A percentile compares a stretch with the other conserved stretches of the same genome.
Evolutionary conservation across 164 flowering plant species (phyloP).

Genomic region (Euptelea pleiosperma): DNA sequence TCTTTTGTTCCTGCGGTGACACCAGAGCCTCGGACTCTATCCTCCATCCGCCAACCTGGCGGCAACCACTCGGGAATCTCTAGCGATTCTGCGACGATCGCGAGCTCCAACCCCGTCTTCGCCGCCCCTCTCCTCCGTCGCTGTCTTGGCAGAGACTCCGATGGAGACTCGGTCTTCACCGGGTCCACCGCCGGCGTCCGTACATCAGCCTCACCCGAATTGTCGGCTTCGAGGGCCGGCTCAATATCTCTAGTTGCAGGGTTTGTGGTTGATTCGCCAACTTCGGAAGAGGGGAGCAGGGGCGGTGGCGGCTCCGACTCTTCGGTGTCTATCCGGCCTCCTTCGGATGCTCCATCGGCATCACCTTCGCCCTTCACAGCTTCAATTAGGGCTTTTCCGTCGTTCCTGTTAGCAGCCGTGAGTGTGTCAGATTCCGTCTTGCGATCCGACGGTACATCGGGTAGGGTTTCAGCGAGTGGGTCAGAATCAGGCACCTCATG

Average conservation of each 20-base stretch:
- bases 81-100: neutral
- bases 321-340: too few species aligned
- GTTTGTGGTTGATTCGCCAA: neutral
- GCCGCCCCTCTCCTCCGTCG: neutral
- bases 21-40: neutral
- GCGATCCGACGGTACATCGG: too few species aligned
- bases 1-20: neutral
- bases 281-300: neutral
- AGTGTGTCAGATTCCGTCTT: too few species aligned
- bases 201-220: neutral
- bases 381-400: too few species aligned
- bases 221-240: neutral
- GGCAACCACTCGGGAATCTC: conserved; percentile 5
- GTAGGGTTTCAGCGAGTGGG: too few species aligned
- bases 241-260: too few species aligned
- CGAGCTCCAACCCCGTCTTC: neutral
- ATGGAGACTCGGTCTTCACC: neutral
- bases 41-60: conserved; percentile 1
- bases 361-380: too few species aligned
- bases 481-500: too few species aligned
- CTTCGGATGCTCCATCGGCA: too few species aligned
- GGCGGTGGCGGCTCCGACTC: neutral
- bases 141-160: neutral
- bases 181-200: neutral
- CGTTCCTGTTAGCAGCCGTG: too few species aligned